Conservation (phyloP, 495 filamentous ascomycete species). For the Pyronema domesticum region DNA sequence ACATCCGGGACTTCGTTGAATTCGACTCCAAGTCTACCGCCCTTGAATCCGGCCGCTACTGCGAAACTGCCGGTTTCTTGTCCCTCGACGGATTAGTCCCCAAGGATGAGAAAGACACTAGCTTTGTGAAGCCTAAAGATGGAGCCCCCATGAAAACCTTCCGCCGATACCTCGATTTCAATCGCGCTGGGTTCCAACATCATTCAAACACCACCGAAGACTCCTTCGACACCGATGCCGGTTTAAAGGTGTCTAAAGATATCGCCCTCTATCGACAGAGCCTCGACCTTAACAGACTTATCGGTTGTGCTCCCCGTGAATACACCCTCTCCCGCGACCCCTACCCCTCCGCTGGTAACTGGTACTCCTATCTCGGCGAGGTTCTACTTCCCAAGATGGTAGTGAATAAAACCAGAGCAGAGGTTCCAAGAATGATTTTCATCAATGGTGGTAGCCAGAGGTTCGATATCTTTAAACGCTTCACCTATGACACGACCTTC, state of each 20-base stretch:
- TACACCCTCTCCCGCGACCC: conserved; percentile 55
- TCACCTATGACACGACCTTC: conserved; percentile 70
- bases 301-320: conserved; percentile 68
- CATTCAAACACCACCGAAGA: conserved; percentile 52
- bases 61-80: conserved; percentile 95
- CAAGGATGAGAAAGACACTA: conserved; percentile 25
- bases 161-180: conserved; percentile 87
- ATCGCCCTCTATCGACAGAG: conserved; percentile 52
- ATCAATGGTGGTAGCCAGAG: conserved; percentile 79
- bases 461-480: conserved; percentile 91
- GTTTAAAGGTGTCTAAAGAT: conserved; percentile 49
- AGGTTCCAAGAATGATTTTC: conserved; percentile 48
- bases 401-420: conserved; percentile 30
- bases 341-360: conserved; percentile 50
- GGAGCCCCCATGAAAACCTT: conserved; percentile 38
- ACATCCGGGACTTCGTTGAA: conserved; percentile 67
- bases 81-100: conserved; percentile 53
- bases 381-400: conserved; percentile 51
- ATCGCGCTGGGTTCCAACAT: conserved; percentile 65
- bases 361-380: conserved; percentile 65
- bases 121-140: conserved; percentile 3
- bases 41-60: conserved; percentile 80
- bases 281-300: conserved; percentile 51
- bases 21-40: conserved; percentile 70
- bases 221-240: conserved; percentile 64